Evolutionary conservation across 2,329 filamentous ascomycete genomes (phyloP).

Genomic region (Phaeoacremonium minimum): DNA sequence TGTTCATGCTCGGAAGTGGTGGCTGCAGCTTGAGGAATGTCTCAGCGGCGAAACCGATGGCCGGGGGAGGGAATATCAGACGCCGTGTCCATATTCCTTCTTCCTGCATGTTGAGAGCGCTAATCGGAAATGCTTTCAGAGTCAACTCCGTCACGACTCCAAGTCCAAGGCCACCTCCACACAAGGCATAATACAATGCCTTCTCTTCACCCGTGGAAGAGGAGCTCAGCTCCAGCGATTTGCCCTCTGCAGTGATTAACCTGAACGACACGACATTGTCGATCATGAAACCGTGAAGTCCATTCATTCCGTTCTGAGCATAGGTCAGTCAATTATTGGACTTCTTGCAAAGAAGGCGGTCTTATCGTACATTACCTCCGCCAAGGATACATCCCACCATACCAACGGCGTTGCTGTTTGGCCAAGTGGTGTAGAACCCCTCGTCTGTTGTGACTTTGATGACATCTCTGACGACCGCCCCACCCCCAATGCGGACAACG

Average conservation of each 20-base stretch:
- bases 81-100: constrained; percentile 24
- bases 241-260: constrained; percentile 16
- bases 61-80: constrained; percentile 19
- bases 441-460: constrained; percentile 13
- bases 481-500: constrained; percentile 23
- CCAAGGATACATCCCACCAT: neutral
- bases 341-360: too few species aligned
- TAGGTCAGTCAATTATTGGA: too few species aligned
- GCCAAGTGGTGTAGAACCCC: constrained; percentile 24
- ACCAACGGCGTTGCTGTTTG: constrained; percentile 12
- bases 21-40: constrained; percentile 15
- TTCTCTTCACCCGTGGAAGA: constrained; percentile 16
- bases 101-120: constrained; percentile 17
- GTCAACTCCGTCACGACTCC: constrained; percentile 23
- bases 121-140: constrained; percentile 16
- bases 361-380: neutral
- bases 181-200: constrained; percentile 21
- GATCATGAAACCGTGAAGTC: constrained; percentile 24
- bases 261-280: constrained; percentile 23
- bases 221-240: constrained; percentile 9
- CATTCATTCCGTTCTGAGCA: constrained; percentile 17
- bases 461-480: constrained; percentile 19
- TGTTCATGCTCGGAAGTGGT: constrained; percentile 9
- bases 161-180: constrained; percentile 28
- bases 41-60: constrained; percentile 13